A percentile compares a stretch with the other conserved stretches of the same genome.
Evolutionary conservation across 768 basidiomycete genomes (phyloP).

Genomic region (Termitomyces bulborhizus): DNA sequence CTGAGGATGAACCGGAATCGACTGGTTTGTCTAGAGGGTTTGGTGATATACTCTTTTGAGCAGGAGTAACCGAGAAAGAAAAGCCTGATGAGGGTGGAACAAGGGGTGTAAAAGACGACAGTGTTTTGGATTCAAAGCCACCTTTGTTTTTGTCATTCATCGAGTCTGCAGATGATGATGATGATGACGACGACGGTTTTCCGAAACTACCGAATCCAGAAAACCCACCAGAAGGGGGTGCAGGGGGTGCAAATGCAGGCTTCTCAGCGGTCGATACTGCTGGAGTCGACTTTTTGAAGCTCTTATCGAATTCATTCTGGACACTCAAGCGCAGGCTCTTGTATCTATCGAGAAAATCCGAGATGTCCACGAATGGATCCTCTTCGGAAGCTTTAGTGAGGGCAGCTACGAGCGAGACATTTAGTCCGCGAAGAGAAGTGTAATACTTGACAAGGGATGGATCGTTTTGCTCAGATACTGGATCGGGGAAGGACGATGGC

Average conservation of each 20-base stretch:
- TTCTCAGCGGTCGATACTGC: constrained; percentile 9
- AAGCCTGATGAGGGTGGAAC: constrained; percentile 5
- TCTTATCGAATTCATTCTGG: constrained; percentile 48
- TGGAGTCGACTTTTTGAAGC: constrained; percentile 8
- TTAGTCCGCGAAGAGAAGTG: constrained; percentile 68
- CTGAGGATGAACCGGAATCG: neutral
- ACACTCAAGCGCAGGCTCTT: constrained; percentile 46
- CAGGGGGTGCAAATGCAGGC: constrained; percentile 17
- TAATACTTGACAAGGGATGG: constrained; percentile 49
- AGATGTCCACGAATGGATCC: constrained; percentile 67
- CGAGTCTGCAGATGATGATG: neutral
- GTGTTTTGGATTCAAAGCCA: neutral
- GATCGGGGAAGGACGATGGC: constrained; percentile 8
- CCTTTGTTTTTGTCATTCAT: neutral
- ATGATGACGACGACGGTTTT: neutral
- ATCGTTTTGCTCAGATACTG: constrained; percentile 19
- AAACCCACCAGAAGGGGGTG: constrained; percentile 7
- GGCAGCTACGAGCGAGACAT: constrained; percentile 56
- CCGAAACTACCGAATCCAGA: constrained; percentile 27
- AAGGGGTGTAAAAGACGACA: neutral
- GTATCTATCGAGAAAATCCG: constrained; percentile 52
- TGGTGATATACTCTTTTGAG: neutral
- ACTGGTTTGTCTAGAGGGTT: neutral
- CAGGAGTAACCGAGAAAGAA: constrained; percentile 3
- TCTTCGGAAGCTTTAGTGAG: constrained; percentile 52